Base-by-base conservation (phyloP, 768 basidiomycete species). In the Xerocomellus intermedius region DNA sequence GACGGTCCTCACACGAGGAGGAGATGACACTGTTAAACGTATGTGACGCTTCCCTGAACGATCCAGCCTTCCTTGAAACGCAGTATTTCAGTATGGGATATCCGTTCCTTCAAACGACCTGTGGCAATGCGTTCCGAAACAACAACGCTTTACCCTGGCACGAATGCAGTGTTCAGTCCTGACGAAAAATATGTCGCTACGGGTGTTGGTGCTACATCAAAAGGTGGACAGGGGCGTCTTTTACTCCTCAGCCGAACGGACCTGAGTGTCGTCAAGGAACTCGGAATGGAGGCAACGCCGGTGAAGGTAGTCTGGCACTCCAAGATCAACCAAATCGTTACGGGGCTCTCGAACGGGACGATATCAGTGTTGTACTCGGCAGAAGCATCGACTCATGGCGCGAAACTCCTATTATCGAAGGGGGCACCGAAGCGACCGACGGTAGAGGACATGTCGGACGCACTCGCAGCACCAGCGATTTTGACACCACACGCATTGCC, bases 1-100 rank as follows among this genome's bases (percentile, higher is more conserved):
- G 55, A 91, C 89, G 21, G 73, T 98, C 32, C 79, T 94, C 54
- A 95, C 93, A 7, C 79, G 97, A 64, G 94, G 96, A 38, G 93
- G 91, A 2, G 97, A 99, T 74, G 89, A 95, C 68, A 96, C 94
- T 2, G 88, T 98, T 52, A 99, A 98, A 75, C 72, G 96, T 97
- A 73, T 60, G 93, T 84, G 43, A 56, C 44, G n/a, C 42, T 61
- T 55, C 48, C 21, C 19, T 22, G 32, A 42, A 22, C 10, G 26
- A 42, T 36, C 9, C 14, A 22, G 48, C 48, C 43, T 24, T 42
- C 48, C 38, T 55, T 52, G 50, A 56, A 35, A 55, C 5, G 26
- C 33, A 13, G 26, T 4, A 36, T 51, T 54, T 37, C 59, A 98
- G 96, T 98, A 42, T 99, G 97, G 97, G 96, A 98, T 70, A 73